Evolutionary conservation across 2,329 filamentous ascomycete genomes (phyloP), one percentile per base, ranked within the genome.

Genomic region (Coleophoma cylindrospora): DNA sequence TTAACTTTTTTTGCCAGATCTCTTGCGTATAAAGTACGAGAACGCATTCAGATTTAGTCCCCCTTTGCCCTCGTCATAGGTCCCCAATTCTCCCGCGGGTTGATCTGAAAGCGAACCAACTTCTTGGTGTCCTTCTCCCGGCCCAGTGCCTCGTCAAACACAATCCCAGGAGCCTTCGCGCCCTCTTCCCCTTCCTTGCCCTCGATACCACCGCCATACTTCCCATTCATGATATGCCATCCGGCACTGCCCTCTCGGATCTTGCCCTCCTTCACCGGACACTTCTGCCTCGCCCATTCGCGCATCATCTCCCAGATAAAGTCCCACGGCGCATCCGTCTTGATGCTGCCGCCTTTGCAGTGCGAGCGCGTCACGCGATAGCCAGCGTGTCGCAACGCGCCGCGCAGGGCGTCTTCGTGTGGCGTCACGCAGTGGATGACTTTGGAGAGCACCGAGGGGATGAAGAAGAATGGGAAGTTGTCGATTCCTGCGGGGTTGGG

Each of bases 11-110:
- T 27, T 27, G 27, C 27, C 27, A 27, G 9, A 7, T 27, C 27
- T 8, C 7, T 27, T 27, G 6, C 27, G 27, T 27, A 27, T 27
- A 6, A 19, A 8, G 27, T 10, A 27, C 7, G 27, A 3, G 27
- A 10, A 27, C 9, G 27, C 7, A 27, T 27, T 27, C 27, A 8
- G 9, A 27, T 27, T 27, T 27, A 27, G n/a, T 54, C 52, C 4
- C 59, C 64, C 43, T 58, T 64, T 4, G 64, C 64, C 7, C 62
- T 54, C 49, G 60, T 63, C 64, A 66, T 66, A 9, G 94, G 94
- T 0, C 94, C 94, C 94, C 94, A 99, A 66, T 97, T 94, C 63
- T 90, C 85, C 52, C 86, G 76, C 43, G 94, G 94, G 65, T 97
- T 97, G 53, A 85, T 72, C 72, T 96, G 94, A 68, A 96, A 99